Conservation (phyloP, 768 basidiomycete genomes). For the Termitomyces sp. region DNA sequence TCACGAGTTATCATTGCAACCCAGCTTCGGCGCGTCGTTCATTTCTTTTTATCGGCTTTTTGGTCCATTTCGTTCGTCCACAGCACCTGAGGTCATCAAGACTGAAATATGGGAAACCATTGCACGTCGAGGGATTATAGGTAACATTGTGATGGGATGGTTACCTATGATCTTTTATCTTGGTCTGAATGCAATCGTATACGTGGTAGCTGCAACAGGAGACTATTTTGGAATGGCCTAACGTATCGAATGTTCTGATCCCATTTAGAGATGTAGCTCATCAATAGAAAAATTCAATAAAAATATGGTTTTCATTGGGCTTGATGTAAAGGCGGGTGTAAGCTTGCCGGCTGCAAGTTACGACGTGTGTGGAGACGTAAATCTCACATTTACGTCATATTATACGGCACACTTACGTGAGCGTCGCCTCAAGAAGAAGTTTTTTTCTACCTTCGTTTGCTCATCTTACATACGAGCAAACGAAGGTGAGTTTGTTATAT, state of each 20-base stretch:
- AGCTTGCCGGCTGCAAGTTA: too few species aligned
- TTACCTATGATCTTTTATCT: constrained; percentile 46
- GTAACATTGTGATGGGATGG: constrained; percentile 55
- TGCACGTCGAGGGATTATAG: constrained; percentile 44
- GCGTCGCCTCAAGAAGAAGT: too few species aligned
- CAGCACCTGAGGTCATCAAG: constrained; percentile 39
- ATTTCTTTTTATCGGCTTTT: constrained; percentile 53
- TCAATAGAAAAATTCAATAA: too few species aligned
- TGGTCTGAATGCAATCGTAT: constrained; percentile 7
- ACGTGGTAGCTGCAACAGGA: neutral
- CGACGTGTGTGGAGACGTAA: too few species aligned
- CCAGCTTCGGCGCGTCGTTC: constrained; percentile 55
- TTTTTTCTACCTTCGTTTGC: too few species aligned
- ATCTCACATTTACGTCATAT: too few species aligned
- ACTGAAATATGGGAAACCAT: constrained; percentile 62
- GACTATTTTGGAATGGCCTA: neutral
- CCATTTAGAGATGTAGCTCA: neutral
- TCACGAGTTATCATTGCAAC: neutral
- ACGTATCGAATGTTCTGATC: neutral
- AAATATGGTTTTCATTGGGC: too few species aligned
- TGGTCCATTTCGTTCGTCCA: constrained; percentile 41
- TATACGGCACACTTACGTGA: too few species aligned
- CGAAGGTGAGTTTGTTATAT: too few species aligned
- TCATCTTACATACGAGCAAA: too few species aligned
- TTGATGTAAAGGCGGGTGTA: too few species aligned